Evolutionary conservation across 2,329 filamentous ascomycete species (phyloP).

Genomic region (Fusarium musae): DNA sequence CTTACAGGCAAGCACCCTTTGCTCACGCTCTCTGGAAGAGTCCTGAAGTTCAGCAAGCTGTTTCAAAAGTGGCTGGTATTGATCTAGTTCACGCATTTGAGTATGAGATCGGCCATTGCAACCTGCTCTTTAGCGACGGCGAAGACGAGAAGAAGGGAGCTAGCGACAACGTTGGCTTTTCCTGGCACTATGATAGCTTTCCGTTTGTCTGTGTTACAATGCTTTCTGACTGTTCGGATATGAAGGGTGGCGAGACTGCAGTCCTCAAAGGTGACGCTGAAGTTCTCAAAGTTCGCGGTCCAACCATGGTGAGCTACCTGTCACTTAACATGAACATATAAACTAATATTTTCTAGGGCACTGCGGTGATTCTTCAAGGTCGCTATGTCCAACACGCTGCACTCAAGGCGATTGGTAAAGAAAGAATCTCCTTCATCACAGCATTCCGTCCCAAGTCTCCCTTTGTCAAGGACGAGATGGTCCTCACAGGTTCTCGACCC

Average conservation of each 20-base stretch:
- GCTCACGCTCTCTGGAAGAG: slow-evolving; percentile 63
- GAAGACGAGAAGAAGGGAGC: slow-evolving; percentile 53
- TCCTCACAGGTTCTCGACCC: slow-evolving; percentile 67
- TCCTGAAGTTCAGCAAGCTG: slow-evolving; percentile 55
- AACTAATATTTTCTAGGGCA: slow-evolving; percentile 57
- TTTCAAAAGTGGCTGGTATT: slow-evolving; percentile 65
- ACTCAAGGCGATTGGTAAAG: slow-evolving; percentile 65
- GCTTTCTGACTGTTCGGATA: slow-evolving; percentile 70
- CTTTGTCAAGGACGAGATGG: slow-evolving; percentile 66
- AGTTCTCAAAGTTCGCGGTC: slow-evolving; percentile 68
- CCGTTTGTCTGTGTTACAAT: slow-evolving; percentile 77
- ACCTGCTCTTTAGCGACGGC: slow-evolving; percentile 61
- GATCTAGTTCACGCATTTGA: slow-evolving; percentile 65
- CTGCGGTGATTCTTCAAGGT: slow-evolving; percentile 73
- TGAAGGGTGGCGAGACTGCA: slow-evolving; percentile 74
- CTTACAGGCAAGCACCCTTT: slow-evolving; percentile 64
- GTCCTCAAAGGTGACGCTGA: slow-evolving; percentile 64
- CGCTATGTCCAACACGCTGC: slow-evolving; percentile 75
- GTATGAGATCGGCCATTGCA: slow-evolving; percentile 66
- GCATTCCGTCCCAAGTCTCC: slow-evolving; percentile 70
- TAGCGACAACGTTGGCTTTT: slow-evolving; percentile 57
- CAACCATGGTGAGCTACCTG: slow-evolving; percentile 62
- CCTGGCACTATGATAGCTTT: slow-evolving; percentile 74
- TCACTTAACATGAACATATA: background rate
- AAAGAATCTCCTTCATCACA: slow-evolving; percentile 74